Percentiles rank a stretch among this genome's conserved stretches.
These are phyloP conservation scores for Leavenworthia alabamica DNA, from an alignment of 345 rosid species.

Conservation along the genomic window DNA sequence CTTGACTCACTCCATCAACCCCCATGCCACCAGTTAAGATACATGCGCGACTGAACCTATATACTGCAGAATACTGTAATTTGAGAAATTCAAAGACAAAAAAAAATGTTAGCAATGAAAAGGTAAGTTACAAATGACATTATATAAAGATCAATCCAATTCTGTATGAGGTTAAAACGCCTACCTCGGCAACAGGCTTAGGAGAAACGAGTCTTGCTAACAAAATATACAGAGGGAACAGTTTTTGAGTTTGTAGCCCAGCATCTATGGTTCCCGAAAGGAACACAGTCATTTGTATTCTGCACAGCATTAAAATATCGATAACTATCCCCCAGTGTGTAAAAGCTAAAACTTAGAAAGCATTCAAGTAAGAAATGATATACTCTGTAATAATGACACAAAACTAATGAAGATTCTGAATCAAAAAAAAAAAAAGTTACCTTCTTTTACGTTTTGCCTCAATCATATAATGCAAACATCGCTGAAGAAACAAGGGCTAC, in stretches of 20 bases:
- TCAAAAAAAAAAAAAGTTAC: slow-evolving; percentile 24
- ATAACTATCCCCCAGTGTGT: slow-evolving; percentile 7
- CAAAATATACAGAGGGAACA: slow-evolving; percentile 72
- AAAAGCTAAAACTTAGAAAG: not conserved
- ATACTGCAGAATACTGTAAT: slow-evolving; percentile 82
- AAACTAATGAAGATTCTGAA: not conserved
- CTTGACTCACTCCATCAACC: slow-evolving; percentile 55
- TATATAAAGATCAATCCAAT: not conserved
- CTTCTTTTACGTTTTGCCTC: slow-evolving; percentile 75
- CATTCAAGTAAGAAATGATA: not conserved
- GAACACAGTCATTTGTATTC: slow-evolving; percentile 72
- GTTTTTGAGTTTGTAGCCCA: slow-evolving; percentile 43
- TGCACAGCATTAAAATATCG: slow-evolving; percentile 25
- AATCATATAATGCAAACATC: slow-evolving; percentile 81
- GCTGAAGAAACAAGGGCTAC: slow-evolving; percentile 81
- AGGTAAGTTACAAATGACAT: not conserved
- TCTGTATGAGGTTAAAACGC: not conserved
- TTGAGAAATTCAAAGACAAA: slow-evolving; percentile 27
- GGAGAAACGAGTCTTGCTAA: slow-evolving; percentile 73
- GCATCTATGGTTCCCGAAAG: slow-evolving; percentile 46
- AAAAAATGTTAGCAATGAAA: slow-evolving; percentile 27
- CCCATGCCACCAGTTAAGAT: slow-evolving; percentile 68
- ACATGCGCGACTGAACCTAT: slow-evolving; percentile 75
- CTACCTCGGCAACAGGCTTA: slow-evolving; percentile 56
- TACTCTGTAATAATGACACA: not conserved